Evolutionary conservation across 345 rosid genomes (phyloP), one percentile per base, ranked within the genome.

Genomic region (Dipteronia sinensis): DNA sequence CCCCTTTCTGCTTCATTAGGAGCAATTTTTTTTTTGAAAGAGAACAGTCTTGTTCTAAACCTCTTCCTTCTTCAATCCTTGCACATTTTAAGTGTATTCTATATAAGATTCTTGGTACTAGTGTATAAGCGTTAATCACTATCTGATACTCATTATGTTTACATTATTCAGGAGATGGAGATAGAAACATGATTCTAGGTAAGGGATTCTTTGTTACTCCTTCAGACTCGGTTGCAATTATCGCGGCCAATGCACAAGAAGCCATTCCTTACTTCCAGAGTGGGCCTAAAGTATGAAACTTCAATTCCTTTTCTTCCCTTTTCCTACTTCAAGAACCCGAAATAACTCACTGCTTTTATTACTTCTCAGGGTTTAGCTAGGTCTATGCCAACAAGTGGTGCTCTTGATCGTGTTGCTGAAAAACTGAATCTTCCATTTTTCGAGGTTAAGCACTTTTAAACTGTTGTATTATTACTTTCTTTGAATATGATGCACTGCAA

Each of bases 341-440:
- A 20, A 71, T 16, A 61, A 58, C 40, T 78, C 49, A 80, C 68
- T 55, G 79, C 2, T 34, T 38, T 72, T 64, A 74, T 65, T 42
- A 69, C 31, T 69, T 77, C 85, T 46, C 87, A 92, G 97, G 97
- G 98, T 77, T 88, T 96, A 67, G 98, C 99, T 70, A 90, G 97
- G 82, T 96, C 98, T 38, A 92, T 96, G 98, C 99, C 99, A 27
- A 96, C 97, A 29, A 96, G 95, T 79, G 97, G 98, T 77, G 98
- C 99, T 65, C 95, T 96, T 77, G 99, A 92, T 87, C 88, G 93
- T 56, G 97, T 96, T 82, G 97, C 99, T 58, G 88, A 87, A 82
- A 94, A 94, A 80, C 76, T 94, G 82, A 86, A 86, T 79, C 95
- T 94, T 82, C 89, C 90, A 27, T 94, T 91, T 83, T 92, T 96